Base-by-base conservation (phyloP, 2,329 filamentous ascomycete genomes). In the Stagonosporopsis rhizophila region DNA sequence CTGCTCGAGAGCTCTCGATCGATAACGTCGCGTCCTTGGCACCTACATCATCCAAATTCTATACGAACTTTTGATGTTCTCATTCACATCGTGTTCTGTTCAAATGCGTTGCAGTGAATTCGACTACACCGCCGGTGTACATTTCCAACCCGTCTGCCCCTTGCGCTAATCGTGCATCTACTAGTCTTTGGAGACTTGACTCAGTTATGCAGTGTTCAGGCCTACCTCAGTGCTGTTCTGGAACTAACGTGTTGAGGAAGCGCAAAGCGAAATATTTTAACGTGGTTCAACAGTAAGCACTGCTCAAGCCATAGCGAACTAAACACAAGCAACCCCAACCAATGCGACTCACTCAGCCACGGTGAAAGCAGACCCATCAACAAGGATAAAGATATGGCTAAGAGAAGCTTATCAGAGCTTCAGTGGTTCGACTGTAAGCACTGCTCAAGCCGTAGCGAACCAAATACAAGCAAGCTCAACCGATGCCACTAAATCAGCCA, bases 21-120 rank as follows among this genome's bases (percentile, higher is more conserved):
- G 38, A 40, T 40, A 44, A 45, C 25, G 25, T 44, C 38, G 42
- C 53, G 37, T 51, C 37, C 53, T 56, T 56, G 53, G 53, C 53
- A 48, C 3, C 37, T 25, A 44, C 30, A 32, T 40, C 8, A 34
- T 7, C 22, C 17, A 17, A 25, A 35, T 48, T 27, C 46, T 42
- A 12, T 47, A 15, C 6, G 2, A 4, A 2, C 9, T 35, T 2
- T 37, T 23, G 9, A 34, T 4, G 4, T 17, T 4, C 12, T 28
- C 2, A 7, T 23, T n/a, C 30, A n/a, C 14, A n/a, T 32, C 14
- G 30, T 15, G 7, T 4, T 11, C 2, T 12, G 12, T 28, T 28
- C 11, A 14, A n/a, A 15, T 15, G 14, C 7, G 30, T n/a, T 32
- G n/a, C 14, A 32, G 15, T 14, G n/a, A 3, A 4, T 1, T 28